Base-by-base conservation (phyloP, 208 protist genomes). In the Leishmania braziliensis region DNA sequence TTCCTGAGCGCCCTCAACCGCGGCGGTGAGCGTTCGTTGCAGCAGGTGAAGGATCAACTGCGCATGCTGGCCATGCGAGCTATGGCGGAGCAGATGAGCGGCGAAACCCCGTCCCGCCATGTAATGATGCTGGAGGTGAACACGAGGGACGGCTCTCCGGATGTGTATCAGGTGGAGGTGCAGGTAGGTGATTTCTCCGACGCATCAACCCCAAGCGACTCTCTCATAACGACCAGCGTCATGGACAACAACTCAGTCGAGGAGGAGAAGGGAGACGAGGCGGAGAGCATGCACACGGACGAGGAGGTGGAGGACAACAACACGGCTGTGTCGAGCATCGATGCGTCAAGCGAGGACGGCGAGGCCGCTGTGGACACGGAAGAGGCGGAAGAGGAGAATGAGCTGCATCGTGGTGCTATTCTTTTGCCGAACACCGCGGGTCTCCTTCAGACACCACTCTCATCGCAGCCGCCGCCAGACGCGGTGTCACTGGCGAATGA, bases 1-100 rank as follows among this genome's bases (percentile, higher is more conserved):
- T 93, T 96, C 75, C 75, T 96, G 33, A 65, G 63, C 54, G 80
- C 81, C 9, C 66, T 84, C 20, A 84, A 88, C 58, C 79, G 77
- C 20, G 73, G 58, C 29, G 78, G 79, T 4, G 79, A 83, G 39
- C 75, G 62, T n/a, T 77, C 79, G n/a, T 6, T 86, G 62, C 79
- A 83, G 79, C 78, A 86, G 75, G 74, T 86, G 62, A 43, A 50
- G 50, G 83, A 86, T 0, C 79, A 86, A 70, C 83, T 86, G 33
- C 78, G 68, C 9, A 53, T 84, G 77, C 80, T 88, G 23, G 84
- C 84, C n/a, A 20, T 87, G 53, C 76, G 79, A 48, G 80, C 79
- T 18, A 71, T 84, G 53, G 80, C 80, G 20, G 80, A 82, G 53
- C 80, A 87, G 79, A 72, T 84, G 39, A 84, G 77, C 62, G 79